Evolutionary conservation across 352 stramenopile genomes (phyloP), one percentile per base, ranked within the genome.

Genomic region (Hyaloperonospora brassicae): DNA sequence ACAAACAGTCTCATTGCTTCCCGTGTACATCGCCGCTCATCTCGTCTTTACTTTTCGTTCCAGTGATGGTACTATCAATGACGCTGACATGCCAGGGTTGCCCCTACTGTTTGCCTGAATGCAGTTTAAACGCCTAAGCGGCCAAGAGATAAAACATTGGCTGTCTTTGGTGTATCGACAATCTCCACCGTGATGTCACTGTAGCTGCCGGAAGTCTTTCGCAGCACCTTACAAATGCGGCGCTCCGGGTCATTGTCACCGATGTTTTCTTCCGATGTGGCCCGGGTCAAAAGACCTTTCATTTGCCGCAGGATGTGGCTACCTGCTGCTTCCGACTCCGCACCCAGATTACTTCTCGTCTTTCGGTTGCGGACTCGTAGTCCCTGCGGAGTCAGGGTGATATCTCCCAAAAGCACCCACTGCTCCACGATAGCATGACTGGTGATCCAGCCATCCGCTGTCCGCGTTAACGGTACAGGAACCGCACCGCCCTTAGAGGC

Each of bases 351-450:
- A 30, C 75, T 76, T 7, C 73, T 64, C 41, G 61, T 42, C 47
- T 78, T 80, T 14, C 67, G 62, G 46, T 87, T 84, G 14, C 79
- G 78, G 8, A 70, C 51, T n/a, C 78, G 64, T 14, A 90, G 65
- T 14, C 79, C 82, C 21, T 76, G 66, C 0, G 63, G 57, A 6
- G 82, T 93, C 24, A 93, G 55, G 38, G 81, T 76, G 36, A 93
- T 73, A 40, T 90, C 76, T 24, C 82, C 82, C 23, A 93, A 84
- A 17, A 93, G 73, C 55, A 89, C 82, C 82, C 82, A 93, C 52
- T 87, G 76, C 60, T 93, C 82, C 5, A 82, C 70, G 8, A 89
- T 70, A 0, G 82, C 82, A 55, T 89, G 80, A 39, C 70, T 84
- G 7, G 82, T 93, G 62, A 93, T 88, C 82, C 82, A 93, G 1